phyloP scores from a whole-genome alignment of 108 stramenopile species.

The Chaetoceros tenuissimus region DNA sequence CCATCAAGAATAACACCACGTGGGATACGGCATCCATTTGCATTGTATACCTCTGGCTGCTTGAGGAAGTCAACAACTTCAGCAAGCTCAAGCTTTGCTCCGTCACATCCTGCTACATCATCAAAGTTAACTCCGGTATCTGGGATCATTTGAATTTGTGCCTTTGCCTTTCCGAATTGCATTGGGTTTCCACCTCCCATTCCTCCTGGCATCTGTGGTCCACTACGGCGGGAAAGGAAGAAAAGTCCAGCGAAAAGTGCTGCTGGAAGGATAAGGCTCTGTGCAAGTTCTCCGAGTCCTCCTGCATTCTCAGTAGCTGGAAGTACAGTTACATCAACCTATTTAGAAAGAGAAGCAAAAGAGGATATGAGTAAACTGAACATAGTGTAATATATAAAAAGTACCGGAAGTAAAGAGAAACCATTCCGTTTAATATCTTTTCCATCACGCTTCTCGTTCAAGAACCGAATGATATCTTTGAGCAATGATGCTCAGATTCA shows the following conservation, averaged over 20 bases:
- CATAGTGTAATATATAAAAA: neutral
- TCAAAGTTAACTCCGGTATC: conserved; percentile 86
- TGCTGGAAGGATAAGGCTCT: conserved; percentile 76
- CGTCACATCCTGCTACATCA: conserved; percentile 95
- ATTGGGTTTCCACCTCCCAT: conserved; percentile 81
- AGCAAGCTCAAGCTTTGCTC: conserved; percentile 87
- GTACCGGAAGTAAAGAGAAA: too few relatives aligned
- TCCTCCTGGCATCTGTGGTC: conserved; percentile 43
- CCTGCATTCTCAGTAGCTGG: conserved; percentile 68
- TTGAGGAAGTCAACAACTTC: conserved; percentile 98
- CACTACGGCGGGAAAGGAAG: conserved; percentile 79
- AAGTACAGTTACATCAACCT: conserved; percentile 85
- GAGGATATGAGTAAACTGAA: neutral
- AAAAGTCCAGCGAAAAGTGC: conserved; percentile 87
- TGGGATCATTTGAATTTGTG: conserved; percentile 84
- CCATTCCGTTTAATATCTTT: too few relatives aligned
- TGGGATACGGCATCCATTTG: conserved; percentile 81
- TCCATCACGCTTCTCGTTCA: too few relatives aligned
- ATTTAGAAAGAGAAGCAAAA: neutral
- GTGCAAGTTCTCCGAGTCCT: conserved; percentile 68
- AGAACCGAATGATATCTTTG: too few relatives aligned
- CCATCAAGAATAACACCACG: conserved; percentile 76
- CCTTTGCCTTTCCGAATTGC: conserved; percentile 85
- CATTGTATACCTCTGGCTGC: conserved; percentile 81
- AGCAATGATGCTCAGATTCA: too few relatives aligned